A percentile compares a stretch with the other conserved stretches of the same genome.
phyloP scores from a whole-genome alignment of 2,329 filamentous ascomycete genomes.

The Arthrobotrys pseudoclavata region DNA sequence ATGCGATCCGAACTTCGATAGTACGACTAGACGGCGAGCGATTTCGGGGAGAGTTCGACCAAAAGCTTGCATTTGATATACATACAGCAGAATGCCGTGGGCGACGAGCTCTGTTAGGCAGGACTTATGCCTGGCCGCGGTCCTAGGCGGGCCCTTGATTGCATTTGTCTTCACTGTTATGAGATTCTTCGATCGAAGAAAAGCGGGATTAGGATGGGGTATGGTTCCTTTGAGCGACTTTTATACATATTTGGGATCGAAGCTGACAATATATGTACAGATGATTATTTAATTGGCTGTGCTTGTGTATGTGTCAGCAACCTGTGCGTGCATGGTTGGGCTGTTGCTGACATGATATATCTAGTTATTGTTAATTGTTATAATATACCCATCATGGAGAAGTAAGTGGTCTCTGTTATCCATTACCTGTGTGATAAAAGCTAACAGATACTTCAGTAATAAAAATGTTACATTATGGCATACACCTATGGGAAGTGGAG shows the following conservation, averaged over 20 bases:
- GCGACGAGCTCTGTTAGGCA: slow-evolving; percentile 50
- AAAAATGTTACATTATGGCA: slow-evolving; percentile 58
- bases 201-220: slow-evolving; percentile 55
- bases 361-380: slow-evolving; percentile 49
- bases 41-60: slow-evolving; percentile 43
- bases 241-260: background rate
- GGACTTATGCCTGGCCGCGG: slow-evolving; percentile 53
- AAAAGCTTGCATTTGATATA: slow-evolving; percentile 18
- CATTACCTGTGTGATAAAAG: background rate
- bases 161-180: slow-evolving; percentile 54
- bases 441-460: slow-evolving; percentile 46
- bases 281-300: slow-evolving; percentile 52
- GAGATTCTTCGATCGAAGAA: slow-evolving; percentile 47
- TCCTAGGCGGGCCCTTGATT: slow-evolving; percentile 48
- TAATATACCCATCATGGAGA: slow-evolving; percentile 58
- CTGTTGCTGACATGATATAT: background rate
- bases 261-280: slow-evolving; percentile 29
- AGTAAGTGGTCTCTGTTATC: slow-evolving; percentile 32
- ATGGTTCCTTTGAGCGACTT: slow-evolving; percentile 17
- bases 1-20: slow-evolving; percentile 58
- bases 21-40: slow-evolving; percentile 40
- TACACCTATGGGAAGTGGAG: slow-evolving; percentile 58
- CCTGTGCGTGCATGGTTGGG: background rate
- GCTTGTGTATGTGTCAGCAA: slow-evolving; percentile 19
- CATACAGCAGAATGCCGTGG: slow-evolving; percentile 48